Evolutionary conservation across 257 asterid genomes (phyloP), one percentile per base, ranked within the genome.

Genomic region (Eustoma russellianum): DNA sequence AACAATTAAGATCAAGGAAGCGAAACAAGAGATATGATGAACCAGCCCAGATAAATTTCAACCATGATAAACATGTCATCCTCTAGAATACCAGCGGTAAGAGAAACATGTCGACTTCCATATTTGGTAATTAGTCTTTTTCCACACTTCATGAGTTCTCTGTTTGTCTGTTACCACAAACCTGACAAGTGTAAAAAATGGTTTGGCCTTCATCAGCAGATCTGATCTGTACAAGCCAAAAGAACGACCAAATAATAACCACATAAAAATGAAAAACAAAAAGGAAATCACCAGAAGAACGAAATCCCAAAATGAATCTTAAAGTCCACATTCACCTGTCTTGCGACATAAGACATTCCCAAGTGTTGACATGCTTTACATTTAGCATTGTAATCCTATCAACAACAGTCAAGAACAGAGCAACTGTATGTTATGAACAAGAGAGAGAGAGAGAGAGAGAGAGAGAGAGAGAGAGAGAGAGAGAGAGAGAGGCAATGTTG

Each of bases 181-280:
- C 70, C 3, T 94, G 88, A 65, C 98, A 91, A 3, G 88, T 62
- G 65, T 87, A 91, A 60, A 91, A 87, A 57, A 91, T 87, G 15
- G 98, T 86, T 74, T 91, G 95, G 56, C 98, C 98, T 80, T 91
- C 98, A 76, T 91, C 96, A 52, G 96, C 98, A 34, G 98, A 91
- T 72, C 98, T 73, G 15, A 69, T 91, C 94, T 90, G 92, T 59
- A 57, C 47, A 62, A 43, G 41, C 52, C 9, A 35, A 15, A 33
- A 17, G 13, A 0, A 13, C 45, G 43, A 44, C 41, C 13, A 3
- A 15, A 17, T 15, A 19, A 2, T 24, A 24, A 24, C 30, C 30
- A 24, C 30, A 68, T 17, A 44, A 53, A 52, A 30, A 24, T 61
- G 51, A 54, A 61, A 8, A 33, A 60, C 35, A 52, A 56, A 41